Evolutionary conservation across 192 early-diverging fungal genomes (phyloP).

Genomic region (Entomortierella beljakovae): DNA sequence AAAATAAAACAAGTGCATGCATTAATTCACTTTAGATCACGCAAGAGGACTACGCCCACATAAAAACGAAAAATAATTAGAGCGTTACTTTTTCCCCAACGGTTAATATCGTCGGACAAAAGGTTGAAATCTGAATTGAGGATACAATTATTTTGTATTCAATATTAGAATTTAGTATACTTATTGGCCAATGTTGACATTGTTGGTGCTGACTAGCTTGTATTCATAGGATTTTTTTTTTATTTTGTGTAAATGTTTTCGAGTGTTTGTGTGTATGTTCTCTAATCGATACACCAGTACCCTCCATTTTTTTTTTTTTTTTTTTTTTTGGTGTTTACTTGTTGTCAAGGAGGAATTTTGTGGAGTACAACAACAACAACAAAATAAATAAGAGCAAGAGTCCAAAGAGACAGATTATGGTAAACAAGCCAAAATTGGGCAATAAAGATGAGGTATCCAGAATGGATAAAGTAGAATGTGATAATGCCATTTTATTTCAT

Average conservation of each 20-base stretch:
- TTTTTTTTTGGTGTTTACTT: not conserved
- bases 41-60: not conserved
- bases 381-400: too few species aligned
- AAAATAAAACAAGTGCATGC: not conserved
- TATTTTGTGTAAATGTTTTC: too few species aligned
- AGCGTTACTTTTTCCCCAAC: not conserved
- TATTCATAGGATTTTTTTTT: constrained; percentile 17
- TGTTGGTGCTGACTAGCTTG: constrained; percentile 38
- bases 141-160: not conserved
- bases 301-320: constrained; percentile 9
- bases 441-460: too few species aligned
- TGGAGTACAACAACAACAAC: too few species aligned
- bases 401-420: too few species aligned
- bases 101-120: too few species aligned
- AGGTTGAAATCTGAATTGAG: too few species aligned
- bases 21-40: not conserved
- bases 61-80: not conserved
- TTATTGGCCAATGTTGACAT: not conserved
- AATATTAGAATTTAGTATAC: not conserved
- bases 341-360: not conserved
- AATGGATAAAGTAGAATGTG: too few species aligned
- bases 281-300: not conserved
- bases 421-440: too few species aligned
- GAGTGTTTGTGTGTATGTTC: constrained; percentile 3
- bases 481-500: too few species aligned